Conservation (phyloP, 192 early-diverging fungal species). For the Haplosporangium gracile region DNA sequence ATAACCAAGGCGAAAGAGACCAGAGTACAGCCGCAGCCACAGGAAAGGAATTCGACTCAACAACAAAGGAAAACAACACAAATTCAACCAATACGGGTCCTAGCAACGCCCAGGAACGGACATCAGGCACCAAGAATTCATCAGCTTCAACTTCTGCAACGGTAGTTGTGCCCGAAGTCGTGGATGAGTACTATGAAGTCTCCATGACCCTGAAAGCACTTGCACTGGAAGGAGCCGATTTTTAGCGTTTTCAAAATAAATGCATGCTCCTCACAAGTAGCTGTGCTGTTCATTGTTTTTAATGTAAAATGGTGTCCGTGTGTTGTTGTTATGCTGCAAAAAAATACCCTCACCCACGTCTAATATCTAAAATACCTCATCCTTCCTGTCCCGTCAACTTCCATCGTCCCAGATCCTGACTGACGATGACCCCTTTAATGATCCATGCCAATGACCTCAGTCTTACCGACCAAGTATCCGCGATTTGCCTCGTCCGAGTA, state of each 20-base stretch:
- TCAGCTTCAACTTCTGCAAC: background rate
- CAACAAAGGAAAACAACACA: background rate
- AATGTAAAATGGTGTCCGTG: conserved; percentile 3
- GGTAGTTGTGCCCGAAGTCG: conserved; percentile 18
- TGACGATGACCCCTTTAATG: conserved; percentile 15
- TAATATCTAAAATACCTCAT: background rate
- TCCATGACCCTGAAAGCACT: conserved; percentile 49
- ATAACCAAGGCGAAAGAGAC: background rate
- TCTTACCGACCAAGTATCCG: conserved; percentile 78
- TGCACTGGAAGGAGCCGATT: conserved; percentile 50
- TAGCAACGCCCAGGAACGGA: conserved; percentile 10
- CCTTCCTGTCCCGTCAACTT: background rate
- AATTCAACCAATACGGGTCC: background rate
- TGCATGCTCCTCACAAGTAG: background rate
- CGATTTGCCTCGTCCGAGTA: conserved; percentile 78
- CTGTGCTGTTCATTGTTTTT: conserved; percentile 2
- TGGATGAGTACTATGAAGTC: conserved; percentile 51
- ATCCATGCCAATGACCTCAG: conserved; percentile 53
- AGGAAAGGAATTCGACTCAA: background rate
- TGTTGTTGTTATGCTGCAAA: conserved; percentile 10
- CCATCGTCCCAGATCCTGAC: background rate
- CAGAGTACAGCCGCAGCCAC: background rate
- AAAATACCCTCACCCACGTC: background rate
- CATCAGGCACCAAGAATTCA: background rate
- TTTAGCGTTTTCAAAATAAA: conserved; percentile 7